Conservation (phyloP, 2,329 filamentous ascomycete genomes). For the Diaporthe australafricana region DNA sequence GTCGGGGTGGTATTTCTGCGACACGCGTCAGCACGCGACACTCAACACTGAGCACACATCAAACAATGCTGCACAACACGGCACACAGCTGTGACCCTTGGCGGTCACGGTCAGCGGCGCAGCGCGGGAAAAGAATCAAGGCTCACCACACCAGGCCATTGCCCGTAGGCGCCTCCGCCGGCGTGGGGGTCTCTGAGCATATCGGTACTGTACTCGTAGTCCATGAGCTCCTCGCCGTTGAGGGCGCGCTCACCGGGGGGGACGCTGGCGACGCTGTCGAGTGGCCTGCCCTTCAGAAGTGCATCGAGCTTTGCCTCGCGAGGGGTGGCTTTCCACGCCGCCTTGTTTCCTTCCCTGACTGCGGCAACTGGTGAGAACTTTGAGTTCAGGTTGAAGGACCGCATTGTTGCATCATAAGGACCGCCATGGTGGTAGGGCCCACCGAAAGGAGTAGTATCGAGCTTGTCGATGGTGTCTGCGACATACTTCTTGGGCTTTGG, state of each 20-base stretch:
- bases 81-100: neutral
- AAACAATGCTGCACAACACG: neutral
- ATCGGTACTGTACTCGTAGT: constrained; percentile 88
- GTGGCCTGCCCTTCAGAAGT: constrained; percentile 77
- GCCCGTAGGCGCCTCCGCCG: constrained; percentile 79
- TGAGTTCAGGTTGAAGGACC: constrained; percentile 76
- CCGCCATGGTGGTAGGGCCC: constrained; percentile 88
- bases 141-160: constrained; percentile 80
- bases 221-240: constrained; percentile 75
- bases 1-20: constrained; percentile 75
- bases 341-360: constrained; percentile 76
- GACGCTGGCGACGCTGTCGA: constrained; percentile 83
- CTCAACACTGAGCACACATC: too few relatives aligned
- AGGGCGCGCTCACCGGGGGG: constrained; percentile 78
- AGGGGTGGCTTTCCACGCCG: constrained; percentile 85
- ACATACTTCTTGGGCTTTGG: constrained; percentile 35
- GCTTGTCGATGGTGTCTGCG: constrained; percentile 82
- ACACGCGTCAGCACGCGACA: neutral
- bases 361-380: constrained; percentile 80
- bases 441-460: constrained; percentile 74
- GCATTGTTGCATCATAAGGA: constrained; percentile 86
- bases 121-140: too few relatives aligned
- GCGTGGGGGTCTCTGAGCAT: constrained; percentile 81
- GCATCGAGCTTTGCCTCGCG: constrained; percentile 81
- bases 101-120: neutral